phyloP scores from a whole-genome alignment of 2,329 filamentous ascomycete species.

The Didymella arachidicola region DNA sequence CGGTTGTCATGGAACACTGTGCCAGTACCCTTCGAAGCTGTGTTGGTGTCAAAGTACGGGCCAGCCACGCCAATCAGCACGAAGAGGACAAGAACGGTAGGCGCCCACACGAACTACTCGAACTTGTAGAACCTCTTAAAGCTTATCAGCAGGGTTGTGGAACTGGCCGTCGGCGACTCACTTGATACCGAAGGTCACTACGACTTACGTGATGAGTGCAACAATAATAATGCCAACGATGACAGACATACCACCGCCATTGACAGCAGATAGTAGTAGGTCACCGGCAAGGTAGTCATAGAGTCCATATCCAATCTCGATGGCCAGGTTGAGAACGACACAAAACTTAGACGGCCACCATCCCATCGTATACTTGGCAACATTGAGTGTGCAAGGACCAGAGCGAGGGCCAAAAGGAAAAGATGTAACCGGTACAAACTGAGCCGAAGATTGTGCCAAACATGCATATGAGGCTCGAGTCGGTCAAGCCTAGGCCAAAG shows the following conservation, averaged over 20 bases:
- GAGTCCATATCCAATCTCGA: constrained; percentile 65
- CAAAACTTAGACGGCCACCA: constrained; percentile 70
- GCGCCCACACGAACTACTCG: constrained; percentile 37
- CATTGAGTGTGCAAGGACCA: constrained; percentile 44
- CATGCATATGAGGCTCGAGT: constrained; percentile 31
- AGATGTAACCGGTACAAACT: constrained; percentile 34
- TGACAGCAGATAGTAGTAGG: constrained; percentile 67
- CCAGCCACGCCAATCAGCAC: constrained; percentile 39
- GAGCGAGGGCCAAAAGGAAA: constrained; percentile 33
- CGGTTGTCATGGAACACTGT: constrained; percentile 62
- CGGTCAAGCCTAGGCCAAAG: constrained; percentile 30
- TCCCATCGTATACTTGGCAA: constrained; percentile 65
- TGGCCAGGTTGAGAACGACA: constrained; percentile 60
- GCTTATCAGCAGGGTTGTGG: neutral
- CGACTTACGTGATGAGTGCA: constrained; percentile 45
- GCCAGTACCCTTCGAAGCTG: constrained; percentile 57
- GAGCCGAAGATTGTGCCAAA: constrained; percentile 36
- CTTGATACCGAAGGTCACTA: constrained; percentile 37
- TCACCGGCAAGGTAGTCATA: constrained; percentile 68
- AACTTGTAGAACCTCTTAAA: constrained; percentile 34
- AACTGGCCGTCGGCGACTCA: neutral
- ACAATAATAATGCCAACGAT: constrained; percentile 68
- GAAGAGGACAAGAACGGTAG: constrained; percentile 35
- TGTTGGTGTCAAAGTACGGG: constrained; percentile 62
- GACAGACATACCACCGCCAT: constrained; percentile 62